Base-by-base conservation (phyloP, 768 basidiomycete genomes). In the Russula ochroleuca region DNA sequence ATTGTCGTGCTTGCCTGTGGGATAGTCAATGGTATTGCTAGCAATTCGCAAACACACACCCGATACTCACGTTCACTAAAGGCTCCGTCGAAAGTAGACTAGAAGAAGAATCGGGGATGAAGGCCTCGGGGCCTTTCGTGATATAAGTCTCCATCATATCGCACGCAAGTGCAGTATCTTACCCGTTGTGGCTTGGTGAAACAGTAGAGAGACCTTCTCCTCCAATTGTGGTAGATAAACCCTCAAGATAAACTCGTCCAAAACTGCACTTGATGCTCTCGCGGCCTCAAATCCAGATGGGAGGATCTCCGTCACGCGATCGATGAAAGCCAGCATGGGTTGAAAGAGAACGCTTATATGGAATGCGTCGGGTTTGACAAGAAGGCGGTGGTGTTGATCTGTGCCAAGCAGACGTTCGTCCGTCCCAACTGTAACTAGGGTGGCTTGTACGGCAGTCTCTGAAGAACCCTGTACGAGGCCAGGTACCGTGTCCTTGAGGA, bases 171-270 rank as follows among this genome's bases (percentile, higher is more conserved):
- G 28, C 57, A 50, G 11, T 11, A 6, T 56, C 78, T 48, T 75
- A 90, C 90, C 86, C 23, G 85, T 85, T 28, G 95, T 85, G 7
- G 92, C 87, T 60, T 90, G 83, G 72, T 93, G 93, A 75, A 97
- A 95, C 21, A 97, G 76, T 56, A 83, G 79, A 1, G 90, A 87
- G 53, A 96, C 92, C 72, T 93, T 94, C 72, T 98, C 95, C 72
- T 98, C 95, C 63, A 99, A 74, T 73, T 97, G 95, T 0, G 96
- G 96, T 51, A 98, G 76, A 76, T 96, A 98, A 0, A 93, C 89
- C 61, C 87, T 90, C 48, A 94, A 76, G 14, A 99, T 93, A 71
- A 99, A 98, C 55, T 97, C 92, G 64, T 98, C 93, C 63, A 98
- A 73, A 13, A 95, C 84, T 21, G 83, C 78, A 49, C 84, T 87